Conservation (phyloP, 352 stramenopile genomes). For the Phytophthora quininea region DNA sequence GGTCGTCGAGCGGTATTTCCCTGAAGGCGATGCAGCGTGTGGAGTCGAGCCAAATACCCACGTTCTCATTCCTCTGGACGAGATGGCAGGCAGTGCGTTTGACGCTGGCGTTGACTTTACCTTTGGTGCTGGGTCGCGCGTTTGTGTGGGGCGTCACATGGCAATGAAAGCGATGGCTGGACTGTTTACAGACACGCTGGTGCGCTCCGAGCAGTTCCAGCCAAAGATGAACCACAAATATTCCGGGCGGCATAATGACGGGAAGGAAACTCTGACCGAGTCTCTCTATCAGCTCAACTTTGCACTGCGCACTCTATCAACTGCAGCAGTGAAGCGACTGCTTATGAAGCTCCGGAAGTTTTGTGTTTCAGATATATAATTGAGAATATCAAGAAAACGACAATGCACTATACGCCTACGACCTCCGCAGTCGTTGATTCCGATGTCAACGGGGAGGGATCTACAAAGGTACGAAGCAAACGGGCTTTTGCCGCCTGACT, state of each 20-base stretch:
- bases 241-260: conserved; percentile 42
- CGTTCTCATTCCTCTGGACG: conserved; percentile 35
- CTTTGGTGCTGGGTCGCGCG: conserved; percentile 34
- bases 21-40: conserved; percentile 15
- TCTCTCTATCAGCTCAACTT: conserved; percentile 33
- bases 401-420: neutral
- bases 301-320: conserved; percentile 9
- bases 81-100: conserved; percentile 40
- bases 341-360: neutral
- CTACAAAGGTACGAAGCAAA: neutral
- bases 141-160: conserved; percentile 39
- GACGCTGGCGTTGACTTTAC: conserved; percentile 35
- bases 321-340: conserved; percentile 11
- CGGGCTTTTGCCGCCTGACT: neutral
- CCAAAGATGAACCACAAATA: conserved; percentile 38
- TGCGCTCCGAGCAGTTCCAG: conserved; percentile 33
- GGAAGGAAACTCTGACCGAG: conserved; percentile 32
- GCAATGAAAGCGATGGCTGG: conserved; percentile 44
- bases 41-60: conserved; percentile 35
- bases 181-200: conserved; percentile 34
- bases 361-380: neutral
- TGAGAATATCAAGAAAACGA: neutral
- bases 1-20: conserved; percentile 36
- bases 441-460: conserved; percentile 11
- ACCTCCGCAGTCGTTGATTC: conserved; percentile 8